phyloP scores from a whole-genome alignment of 495 filamentous ascomycete species.

The Aspergillus sclerotioniger region DNA sequence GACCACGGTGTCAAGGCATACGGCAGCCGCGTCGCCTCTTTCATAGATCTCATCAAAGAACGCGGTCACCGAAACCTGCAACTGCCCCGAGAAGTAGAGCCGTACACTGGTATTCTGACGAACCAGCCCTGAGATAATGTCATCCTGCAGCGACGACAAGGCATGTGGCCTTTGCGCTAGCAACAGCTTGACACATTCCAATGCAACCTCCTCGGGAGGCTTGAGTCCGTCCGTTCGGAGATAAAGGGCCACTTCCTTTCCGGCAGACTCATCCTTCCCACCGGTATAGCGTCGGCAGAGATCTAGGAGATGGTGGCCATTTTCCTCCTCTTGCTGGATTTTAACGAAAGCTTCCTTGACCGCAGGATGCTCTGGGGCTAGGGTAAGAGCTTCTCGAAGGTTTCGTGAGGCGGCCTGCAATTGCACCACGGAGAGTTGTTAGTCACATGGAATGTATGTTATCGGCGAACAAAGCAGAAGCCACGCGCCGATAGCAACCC shows the following conservation, averaged over 20 bases:
- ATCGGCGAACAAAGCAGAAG: conserved; percentile 1
- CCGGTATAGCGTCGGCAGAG: conserved; percentile 54
- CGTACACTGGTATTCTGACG: conserved; percentile 55
- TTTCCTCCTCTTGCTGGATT: conserved; percentile 51
- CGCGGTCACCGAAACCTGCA: conserved; percentile 49
- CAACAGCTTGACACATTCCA: conserved; percentile 55
- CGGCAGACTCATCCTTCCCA: conserved; percentile 51
- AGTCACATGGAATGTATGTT: conserved; percentile 2
- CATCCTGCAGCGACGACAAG: conserved; percentile 48
- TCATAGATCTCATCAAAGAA: conserved; percentile 59
- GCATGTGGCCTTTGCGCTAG: conserved; percentile 41
- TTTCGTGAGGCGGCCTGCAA: conserved; percentile 55
- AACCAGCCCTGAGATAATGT: conserved; percentile 59
- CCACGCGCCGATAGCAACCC: neutral
- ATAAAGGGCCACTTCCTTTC: conserved; percentile 54
- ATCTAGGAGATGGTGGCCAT: conserved; percentile 46
- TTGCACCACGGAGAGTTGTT: conserved; percentile 12
- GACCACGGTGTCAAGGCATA: conserved; percentile 55
- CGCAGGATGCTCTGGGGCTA: conserved; percentile 54
- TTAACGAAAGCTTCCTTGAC: conserved; percentile 54
- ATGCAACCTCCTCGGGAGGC: conserved; percentile 50
- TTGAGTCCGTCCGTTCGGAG: conserved; percentile 53
- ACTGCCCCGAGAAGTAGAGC: conserved; percentile 48
- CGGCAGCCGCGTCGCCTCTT: conserved; percentile 59
- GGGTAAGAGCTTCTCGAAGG: conserved; percentile 60